Base-by-base conservation (phyloP, 495 filamentous ascomycete genomes). In the Penicillium mononematosum region DNA sequence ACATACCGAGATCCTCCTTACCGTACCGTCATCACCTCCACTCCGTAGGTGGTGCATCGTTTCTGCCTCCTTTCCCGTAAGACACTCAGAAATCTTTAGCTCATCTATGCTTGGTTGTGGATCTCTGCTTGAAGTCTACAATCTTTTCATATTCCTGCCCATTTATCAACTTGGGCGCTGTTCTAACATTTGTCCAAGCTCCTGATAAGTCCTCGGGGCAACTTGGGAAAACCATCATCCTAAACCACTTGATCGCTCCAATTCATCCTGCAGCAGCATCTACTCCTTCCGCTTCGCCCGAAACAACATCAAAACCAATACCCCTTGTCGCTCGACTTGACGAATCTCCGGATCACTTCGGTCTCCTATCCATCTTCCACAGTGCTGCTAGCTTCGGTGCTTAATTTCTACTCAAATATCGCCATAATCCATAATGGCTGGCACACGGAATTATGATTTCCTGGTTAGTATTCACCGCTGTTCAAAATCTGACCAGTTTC, bases 381-480 rank as follows among this genome's bases (percentile, higher is more conserved):
- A 29, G 31, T n/a, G 31, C n/a, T 48, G 17, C 27, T 10, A 48
- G 29, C 27, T 31, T 32, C 29, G 17, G 45, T 25, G 27, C 45
- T 29, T 29, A 29, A 17, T 27, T 31, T 29, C 29, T 14, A 31
- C 25, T n/a, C 29, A 19, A 49, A 42, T 22, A 62, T 46, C 39
- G 14, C 56, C 53, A 46, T 54, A 60, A 45, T 38, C 34, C 66
- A 77, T 48, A 45, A 98, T 98, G 94, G 92, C 94, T 61, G 90
- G 91, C 63, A 96, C 92, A 76, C 84, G 94, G 69, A 98, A 98
- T 76, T 98, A 98, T 73, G 94, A 98, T 71, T 98, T 98, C 73
- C 80, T 98, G 78, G 93, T 97, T 85, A 65, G 83, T 78, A 48
- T 32, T 34, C 24, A 51, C 36, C 36, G 17, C 24, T n/a, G 20